Percentiles rank a stretch among this genome's conserved stretches.
Evolutionary conservation across 2,329 filamentous ascomycete genomes (phyloP).

Genomic region (Clarireedia monteithiana): DNA sequence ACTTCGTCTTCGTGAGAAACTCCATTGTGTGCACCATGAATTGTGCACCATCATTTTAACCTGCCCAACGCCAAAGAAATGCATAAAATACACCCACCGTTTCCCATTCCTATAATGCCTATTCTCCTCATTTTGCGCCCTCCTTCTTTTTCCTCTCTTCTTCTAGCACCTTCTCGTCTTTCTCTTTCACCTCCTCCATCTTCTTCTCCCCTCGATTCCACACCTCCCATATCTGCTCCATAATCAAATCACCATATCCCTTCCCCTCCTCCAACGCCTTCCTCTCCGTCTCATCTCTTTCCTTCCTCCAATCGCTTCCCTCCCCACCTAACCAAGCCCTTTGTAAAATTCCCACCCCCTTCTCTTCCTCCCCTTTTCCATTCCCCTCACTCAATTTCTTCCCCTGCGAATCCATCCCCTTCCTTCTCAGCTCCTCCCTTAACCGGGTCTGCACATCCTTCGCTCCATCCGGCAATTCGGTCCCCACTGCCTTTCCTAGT

Average conservation of each 20-base stretch:
- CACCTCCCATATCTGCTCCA: conserved; percentile 40
- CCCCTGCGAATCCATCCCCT: conserved; percentile 10
- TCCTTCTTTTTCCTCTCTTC: conserved; percentile 6
- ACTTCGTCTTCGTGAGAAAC: too few relatives aligned
- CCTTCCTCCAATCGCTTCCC: conserved; percentile 30
- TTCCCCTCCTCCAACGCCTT: conserved; percentile 30
- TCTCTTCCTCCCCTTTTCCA: neutral
- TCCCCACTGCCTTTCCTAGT: neutral
- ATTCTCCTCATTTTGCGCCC: too few relatives aligned
- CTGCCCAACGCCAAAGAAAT: too few relatives aligned
- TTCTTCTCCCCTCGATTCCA: conserved; percentile 38
- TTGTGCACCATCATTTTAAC: too few relatives aligned
- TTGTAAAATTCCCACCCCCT: conserved; percentile 30
- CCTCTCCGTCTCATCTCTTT: conserved; percentile 27
- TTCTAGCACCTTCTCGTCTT: conserved; percentile 19
- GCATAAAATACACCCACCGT: too few relatives aligned
- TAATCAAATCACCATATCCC: conserved; percentile 35
- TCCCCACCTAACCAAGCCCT: conserved; percentile 53
- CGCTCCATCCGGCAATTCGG: conserved; percentile 18
- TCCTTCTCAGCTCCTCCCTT: conserved; percentile 15
- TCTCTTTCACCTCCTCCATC: conserved; percentile 19
- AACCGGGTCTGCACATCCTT: conserved; percentile 19
- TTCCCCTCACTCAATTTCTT: neutral
- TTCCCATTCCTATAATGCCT: too few relatives aligned
- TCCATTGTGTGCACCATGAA: too few relatives aligned